Percentiles rank a stretch among this genome's conserved stretches.
Evolutionary conservation across 2,329 filamentous ascomycete genomes (phyloP).

Genomic region (Colletotrichum caudatum): DNA sequence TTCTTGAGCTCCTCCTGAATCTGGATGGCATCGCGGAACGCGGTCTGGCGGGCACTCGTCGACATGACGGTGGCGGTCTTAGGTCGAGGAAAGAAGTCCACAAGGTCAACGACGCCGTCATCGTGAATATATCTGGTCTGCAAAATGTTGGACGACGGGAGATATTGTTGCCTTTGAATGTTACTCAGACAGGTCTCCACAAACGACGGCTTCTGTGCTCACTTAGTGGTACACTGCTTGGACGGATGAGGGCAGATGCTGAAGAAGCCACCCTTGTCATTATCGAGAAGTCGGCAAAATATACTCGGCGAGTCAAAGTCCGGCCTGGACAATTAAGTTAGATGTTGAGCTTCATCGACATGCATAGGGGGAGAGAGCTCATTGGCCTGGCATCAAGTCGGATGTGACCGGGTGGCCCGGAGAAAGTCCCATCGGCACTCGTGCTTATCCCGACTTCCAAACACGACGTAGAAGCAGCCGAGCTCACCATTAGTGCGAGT

Average conservation of each 20-base stretch:
- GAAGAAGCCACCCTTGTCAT: slow-evolving; percentile 80
- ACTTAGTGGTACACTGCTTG: slow-evolving; percentile 73
- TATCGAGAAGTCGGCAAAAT: slow-evolving; percentile 80
- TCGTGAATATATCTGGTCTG: slow-evolving; percentile 84
- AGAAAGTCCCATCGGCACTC: not conserved
- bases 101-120: slow-evolving; percentile 77
- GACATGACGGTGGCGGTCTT: slow-evolving; percentile 67
- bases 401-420: not conserved
- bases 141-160: slow-evolving; percentile 79
- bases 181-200: not conserved
- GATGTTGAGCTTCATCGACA: slow-evolving; percentile 6
- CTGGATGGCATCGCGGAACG: slow-evolving; percentile 64
- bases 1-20: slow-evolving; percentile 74
- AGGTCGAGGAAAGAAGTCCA: slow-evolving; percentile 82
- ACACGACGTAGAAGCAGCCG: not conserved
- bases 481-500: not conserved
- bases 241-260: slow-evolving; percentile 69
- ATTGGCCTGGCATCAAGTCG: not conserved
- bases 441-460: too few species aligned
- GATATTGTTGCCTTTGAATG: slow-evolving; percentile 70
- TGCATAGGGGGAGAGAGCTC: too few species aligned
- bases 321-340: slow-evolving; percentile 62
- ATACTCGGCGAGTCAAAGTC: slow-evolving; percentile 83
- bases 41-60: slow-evolving; percentile 59
- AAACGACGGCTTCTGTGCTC: not conserved